A percentile compares a stretch with the other conserved stretches of the same genome.
Evolutionary conservation across 371 early-diverging fungal genomes (phyloP).

Genomic region (Dichotomocladium elegans): DNA sequence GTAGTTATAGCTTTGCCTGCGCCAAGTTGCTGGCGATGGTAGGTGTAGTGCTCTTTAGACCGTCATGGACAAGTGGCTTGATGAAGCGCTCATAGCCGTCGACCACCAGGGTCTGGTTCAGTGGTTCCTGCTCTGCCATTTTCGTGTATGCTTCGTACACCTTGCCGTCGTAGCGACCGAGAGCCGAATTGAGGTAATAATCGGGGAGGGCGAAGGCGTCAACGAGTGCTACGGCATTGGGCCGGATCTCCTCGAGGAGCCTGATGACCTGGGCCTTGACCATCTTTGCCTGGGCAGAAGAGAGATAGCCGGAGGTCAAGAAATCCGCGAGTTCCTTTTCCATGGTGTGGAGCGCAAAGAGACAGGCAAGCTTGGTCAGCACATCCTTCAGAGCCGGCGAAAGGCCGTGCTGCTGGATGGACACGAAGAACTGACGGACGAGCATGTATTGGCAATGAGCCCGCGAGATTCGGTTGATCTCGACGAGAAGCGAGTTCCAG

Average conservation of each 20-base stretch:
- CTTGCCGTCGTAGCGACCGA: constrained; percentile 73
- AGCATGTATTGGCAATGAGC: constrained; percentile 68
- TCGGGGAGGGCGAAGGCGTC: constrained; percentile 80
- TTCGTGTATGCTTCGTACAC: constrained; percentile 70
- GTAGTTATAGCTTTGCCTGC: constrained; percentile 5
- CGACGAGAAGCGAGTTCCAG: constrained; percentile 68
- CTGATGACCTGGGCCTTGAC: constrained; percentile 45
- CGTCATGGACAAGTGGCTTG: constrained; percentile 42
- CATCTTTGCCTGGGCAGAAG: constrained; percentile 47
- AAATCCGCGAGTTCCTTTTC: constrained; percentile 65
- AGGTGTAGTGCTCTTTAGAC: constrained; percentile 8
- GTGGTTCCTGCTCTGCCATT: constrained; percentile 69
- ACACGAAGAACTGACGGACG: constrained; percentile 52
- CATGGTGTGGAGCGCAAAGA: constrained; percentile 64
- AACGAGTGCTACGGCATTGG: constrained; percentile 68
- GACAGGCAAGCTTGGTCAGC: constrained; percentile 41
- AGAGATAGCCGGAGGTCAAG: constrained; percentile 47
- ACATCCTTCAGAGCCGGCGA: constrained; percentile 37
- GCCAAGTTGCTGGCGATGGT: background rate
- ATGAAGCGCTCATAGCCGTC: constrained; percentile 56
- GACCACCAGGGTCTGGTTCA: constrained; percentile 56
- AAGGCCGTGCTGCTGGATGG: constrained; percentile 28
- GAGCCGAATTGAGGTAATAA: constrained; percentile 69
- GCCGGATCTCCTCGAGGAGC: constrained; percentile 57
- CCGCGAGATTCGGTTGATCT: constrained; percentile 56